Base-by-base conservation (phyloP, 345 rosid genomes). In the Jatropha curcas region DNA sequence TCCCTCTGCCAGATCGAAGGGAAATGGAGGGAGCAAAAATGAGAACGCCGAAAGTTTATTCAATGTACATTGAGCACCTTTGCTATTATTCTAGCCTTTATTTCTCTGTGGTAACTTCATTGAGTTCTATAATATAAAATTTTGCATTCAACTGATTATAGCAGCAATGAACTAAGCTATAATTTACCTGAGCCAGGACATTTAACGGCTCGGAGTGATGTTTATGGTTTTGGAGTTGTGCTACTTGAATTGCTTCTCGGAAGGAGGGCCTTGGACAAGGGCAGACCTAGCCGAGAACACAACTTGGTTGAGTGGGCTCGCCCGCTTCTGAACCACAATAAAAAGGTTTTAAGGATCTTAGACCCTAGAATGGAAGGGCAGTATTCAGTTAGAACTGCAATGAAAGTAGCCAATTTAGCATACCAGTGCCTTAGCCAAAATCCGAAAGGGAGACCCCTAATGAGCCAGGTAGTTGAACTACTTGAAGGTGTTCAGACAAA, bases 241-340 rank as follows among this genome's bases (percentile, higher is more conserved):
- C 83, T 95, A 22, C 93, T 95, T 1, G 99, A 95, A 87, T 81
- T 93, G 91, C 97, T 95, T 20, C 87, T 93, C 41, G 99, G 99
- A 79, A 88, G 94, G 82, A 89, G 89, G 65, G 99, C 97, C 4
- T 81, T 92, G 89, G 99, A 95, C 83, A 93, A 92, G 86, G 84
- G 91, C 79, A 85, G 92, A 70, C 91, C 97, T 60, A 88, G 96
- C 81, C 83, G 89, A 74, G 97, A 95, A 78, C 94, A 88, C 81
- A 95, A 92, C 84, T 80, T 93, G 63, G 99, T 95, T 22, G 99
- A 95, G 63, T 93, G 99, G 99, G 99, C 98, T 1, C 84, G 96
- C 31, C 99, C 98, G 1, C 82, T 95, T 58, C 62, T 95, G 82
- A 90, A 90, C 77, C 81, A 93, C 68, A 91, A 90, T 57, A 95